Percentiles rank a stretch among this genome's conserved stretches.
phyloP scores from a whole-genome alignment of 179 eudicot genomes.

The Heliamphora pulchella region DNA sequence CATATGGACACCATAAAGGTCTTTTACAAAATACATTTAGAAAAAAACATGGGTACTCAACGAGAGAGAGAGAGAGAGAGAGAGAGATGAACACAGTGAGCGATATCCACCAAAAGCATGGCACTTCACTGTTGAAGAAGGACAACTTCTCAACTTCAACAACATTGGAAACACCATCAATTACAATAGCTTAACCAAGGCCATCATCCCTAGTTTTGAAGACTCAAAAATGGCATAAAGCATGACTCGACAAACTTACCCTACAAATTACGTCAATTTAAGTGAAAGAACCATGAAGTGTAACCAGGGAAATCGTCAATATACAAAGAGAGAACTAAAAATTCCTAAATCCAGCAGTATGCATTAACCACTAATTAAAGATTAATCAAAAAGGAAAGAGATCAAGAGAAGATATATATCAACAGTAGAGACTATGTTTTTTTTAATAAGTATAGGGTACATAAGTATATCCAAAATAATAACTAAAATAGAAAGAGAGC shows the following conservation, averaged over 20 bases:
- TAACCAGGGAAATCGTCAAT: neutral
- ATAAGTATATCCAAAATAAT: neutral
- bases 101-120: constrained; percentile 5
- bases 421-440: neutral
- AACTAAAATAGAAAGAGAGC: neutral
- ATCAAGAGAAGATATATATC: neutral
- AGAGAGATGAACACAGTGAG: neutral
- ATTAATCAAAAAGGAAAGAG: neutral
- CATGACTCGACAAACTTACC: too few species aligned
- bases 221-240: neutral
- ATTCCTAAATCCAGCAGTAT: neutral
- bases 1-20: constrained; percentile 8
- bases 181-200: neutral
- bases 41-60: neutral
- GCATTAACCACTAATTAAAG: neutral
- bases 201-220: neutral
- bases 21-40: neutral
- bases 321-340: neutral
- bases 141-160: neutral
- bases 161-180: neutral
- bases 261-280: neutral
- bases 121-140: neutral
- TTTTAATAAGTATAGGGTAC: neutral
- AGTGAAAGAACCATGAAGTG: neutral
- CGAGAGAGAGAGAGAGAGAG: neutral